phyloP scores from a whole-genome alignment of 2,329 filamentous ascomycete species.

The Trichophyton simii region DNA sequence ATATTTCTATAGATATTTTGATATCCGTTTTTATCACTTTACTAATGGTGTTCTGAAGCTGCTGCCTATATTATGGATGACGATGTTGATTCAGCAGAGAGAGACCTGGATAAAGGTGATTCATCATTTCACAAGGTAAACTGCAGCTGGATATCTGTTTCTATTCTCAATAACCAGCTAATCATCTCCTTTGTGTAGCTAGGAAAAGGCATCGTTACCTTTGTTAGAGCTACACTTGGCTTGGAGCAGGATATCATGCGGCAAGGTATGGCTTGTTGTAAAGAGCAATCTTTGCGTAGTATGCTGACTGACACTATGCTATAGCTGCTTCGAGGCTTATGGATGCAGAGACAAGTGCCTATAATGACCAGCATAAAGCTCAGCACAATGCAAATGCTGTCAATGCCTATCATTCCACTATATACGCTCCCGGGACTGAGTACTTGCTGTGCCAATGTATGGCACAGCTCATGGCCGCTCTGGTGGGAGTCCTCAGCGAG shows the following conservation, averaged over 20 bases:
- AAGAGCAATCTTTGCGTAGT: not conserved
- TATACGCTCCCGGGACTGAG: slow-evolving; percentile 77
- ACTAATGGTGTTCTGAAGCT: slow-evolving; percentile 28
- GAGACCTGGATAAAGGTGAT: slow-evolving; percentile 54
- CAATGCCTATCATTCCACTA: slow-evolving; percentile 43
- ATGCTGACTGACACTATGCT: not conserved
- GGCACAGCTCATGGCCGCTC: slow-evolving; percentile 76
- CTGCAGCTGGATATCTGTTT: slow-evolving; percentile 11
- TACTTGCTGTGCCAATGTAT: slow-evolving; percentile 75
- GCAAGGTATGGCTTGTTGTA: slow-evolving; percentile 39
- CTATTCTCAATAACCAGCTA: not conserved
- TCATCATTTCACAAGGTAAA: slow-evolving; percentile 73
- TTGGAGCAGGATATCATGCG: slow-evolving; percentile 88
- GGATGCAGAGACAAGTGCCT: slow-evolving; percentile 64
- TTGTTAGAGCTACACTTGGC: slow-evolving; percentile 74
- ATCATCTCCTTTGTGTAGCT: slow-evolving; percentile 37
- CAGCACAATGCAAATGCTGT: slow-evolving; percentile 47
- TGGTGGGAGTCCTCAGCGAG: slow-evolving; percentile 82
- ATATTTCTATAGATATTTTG: slow-evolving; percentile 7
- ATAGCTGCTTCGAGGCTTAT: slow-evolving; percentile 56
- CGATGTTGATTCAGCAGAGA: slow-evolving; percentile 74
- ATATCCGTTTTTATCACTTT: not conserved
- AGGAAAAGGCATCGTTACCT: slow-evolving; percentile 66
- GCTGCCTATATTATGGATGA: slow-evolving; percentile 71
- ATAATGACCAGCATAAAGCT: slow-evolving; percentile 62